Evolutionary conservation across 371 early-diverging fungal species (phyloP), one percentile per base, ranked within the genome.

Genomic region (Syncephalis fuscata): DNA sequence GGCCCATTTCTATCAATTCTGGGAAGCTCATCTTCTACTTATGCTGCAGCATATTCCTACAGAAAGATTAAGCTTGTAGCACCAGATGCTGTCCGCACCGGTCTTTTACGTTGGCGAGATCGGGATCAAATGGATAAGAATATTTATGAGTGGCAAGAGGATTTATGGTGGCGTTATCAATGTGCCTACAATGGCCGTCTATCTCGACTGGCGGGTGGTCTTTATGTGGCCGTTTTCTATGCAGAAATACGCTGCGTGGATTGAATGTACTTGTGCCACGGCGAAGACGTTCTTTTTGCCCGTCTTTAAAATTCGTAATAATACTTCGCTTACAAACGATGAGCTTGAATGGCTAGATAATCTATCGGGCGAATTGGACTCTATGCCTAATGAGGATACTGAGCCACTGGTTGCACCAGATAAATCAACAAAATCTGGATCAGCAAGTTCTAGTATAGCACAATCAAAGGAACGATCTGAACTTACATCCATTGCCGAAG

Each of bases 191-290:
- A 41, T n/a, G 41, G 19, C 14, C 26, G 54, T 11, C 45, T 49
- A 48, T 46, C 65, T n/a, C 52, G 53, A n/a, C 56, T 58, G 19
- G 56, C 63, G 0, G 51, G 61, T 22, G 66, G 66, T 2, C 57
- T 65, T 11, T 65, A 65, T 41, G 41, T 65, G 17, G 63, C 63
- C 20, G 45, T 65, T 5, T 59, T 62, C 32, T 61, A 65, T 39
- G 57, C 63, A 0, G 63, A 65, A 61, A 59, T 26, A 60, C 59
- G 11, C 55, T 63, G 49, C 52, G 60, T 15, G 63, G 66, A 17
- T 32, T 65, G 22, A 56, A 56, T 45, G 57, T 65, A 26, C 51
- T 65, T 2, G 61, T 65, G 9, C 63, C 66, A 1, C 48, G 48
- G 22, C 54, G 55, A 15, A 56, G 65, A 22, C 55, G 61, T 26